phyloP scores from a whole-genome alignment of 257 asterid species.

The Gentiana macrophylla region DNA sequence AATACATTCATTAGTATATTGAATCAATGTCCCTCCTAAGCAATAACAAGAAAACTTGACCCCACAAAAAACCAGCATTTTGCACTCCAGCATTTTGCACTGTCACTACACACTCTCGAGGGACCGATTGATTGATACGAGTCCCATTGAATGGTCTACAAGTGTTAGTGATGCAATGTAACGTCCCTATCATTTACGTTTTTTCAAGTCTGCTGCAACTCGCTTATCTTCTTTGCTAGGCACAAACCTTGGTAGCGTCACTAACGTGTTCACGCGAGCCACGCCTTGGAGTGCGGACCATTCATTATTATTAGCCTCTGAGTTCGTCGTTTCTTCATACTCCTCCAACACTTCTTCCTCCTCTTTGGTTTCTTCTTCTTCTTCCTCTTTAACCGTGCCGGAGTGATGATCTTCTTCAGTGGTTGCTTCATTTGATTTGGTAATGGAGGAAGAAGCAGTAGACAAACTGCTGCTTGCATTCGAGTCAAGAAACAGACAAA shows the following conservation, averaged over 20 bases:
- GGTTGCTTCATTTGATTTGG: conserved; percentile 26
- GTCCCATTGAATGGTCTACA: too few species aligned
- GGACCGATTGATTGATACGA: too few species aligned
- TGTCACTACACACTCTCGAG: too few species aligned
- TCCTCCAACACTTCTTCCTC: conserved; percentile 22
- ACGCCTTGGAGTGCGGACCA: conserved; percentile 83
- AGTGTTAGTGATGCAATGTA: neutral
- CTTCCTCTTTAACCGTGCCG: conserved; percentile 20
- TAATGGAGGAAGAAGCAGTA: conserved; percentile 19
- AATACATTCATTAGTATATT: too few species aligned
- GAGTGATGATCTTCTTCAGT: conserved; percentile 13
- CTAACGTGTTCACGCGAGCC: conserved; percentile 55
- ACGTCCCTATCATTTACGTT: conserved; percentile 19
- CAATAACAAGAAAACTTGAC: neutral
- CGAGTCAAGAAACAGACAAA: conserved; percentile 68
- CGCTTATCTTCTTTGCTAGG: conserved; percentile 42
- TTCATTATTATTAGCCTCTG: conserved; percentile 28
- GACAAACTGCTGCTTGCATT: conserved; percentile 24
- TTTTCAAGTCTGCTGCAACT: conserved; percentile 29
- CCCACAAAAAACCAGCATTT: too few species aligned
- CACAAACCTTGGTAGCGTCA: conserved; percentile 60
- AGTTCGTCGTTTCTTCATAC: conserved; percentile 14
- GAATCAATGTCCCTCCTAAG: too few species aligned
- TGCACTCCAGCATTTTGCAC: too few species aligned
- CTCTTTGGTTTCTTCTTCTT: conserved; percentile 16